These are phyloP conservation scores for Kewa caespitosa DNA, from an alignment of 179 eudicot species.

Conservation along the genomic window DNA sequence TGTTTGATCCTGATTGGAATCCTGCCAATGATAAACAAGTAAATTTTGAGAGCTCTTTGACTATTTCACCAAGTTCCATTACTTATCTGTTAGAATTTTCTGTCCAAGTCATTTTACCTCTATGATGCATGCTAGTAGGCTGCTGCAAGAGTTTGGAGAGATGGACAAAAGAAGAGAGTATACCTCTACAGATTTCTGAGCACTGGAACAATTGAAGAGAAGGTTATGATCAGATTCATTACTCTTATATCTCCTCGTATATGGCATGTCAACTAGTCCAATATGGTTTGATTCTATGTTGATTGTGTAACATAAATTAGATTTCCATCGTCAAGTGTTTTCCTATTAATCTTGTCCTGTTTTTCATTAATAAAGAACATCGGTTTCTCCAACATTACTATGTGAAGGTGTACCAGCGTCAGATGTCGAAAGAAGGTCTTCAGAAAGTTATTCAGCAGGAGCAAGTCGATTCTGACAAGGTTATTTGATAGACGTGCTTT, in stretches of 20 bases:
- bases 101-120: constrained; percentile 10
- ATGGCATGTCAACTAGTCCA: neutral
- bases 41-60: constrained; percentile 17
- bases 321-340: constrained; percentile 6
- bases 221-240: constrained; percentile 43
- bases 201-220: constrained; percentile 98
- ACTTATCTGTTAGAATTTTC: neutral
- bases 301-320: neutral
- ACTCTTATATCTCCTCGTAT: constrained; percentile 4
- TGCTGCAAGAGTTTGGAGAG: constrained; percentile 99
- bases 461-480: constrained; percentile 56
- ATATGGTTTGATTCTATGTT: neutral
- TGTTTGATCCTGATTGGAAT: constrained; percentile 99
- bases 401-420: constrained; percentile 97
- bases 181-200: constrained; percentile 92
- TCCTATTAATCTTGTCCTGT: neutral
- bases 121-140: constrained; percentile 49
- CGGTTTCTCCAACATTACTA: neutral
- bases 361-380: neutral
- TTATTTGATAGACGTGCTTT: constrained; percentile 16
- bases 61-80: constrained; percentile 2
- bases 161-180: constrained; percentile 98
- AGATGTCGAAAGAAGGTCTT: constrained; percentile 99
- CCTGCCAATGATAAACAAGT: constrained; percentile 99
- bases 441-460: constrained; percentile 95